Evolutionary conservation across 2,329 filamentous ascomycete species (phyloP).

Genomic region (Aspergillus oerlinghausenensis): DNA sequence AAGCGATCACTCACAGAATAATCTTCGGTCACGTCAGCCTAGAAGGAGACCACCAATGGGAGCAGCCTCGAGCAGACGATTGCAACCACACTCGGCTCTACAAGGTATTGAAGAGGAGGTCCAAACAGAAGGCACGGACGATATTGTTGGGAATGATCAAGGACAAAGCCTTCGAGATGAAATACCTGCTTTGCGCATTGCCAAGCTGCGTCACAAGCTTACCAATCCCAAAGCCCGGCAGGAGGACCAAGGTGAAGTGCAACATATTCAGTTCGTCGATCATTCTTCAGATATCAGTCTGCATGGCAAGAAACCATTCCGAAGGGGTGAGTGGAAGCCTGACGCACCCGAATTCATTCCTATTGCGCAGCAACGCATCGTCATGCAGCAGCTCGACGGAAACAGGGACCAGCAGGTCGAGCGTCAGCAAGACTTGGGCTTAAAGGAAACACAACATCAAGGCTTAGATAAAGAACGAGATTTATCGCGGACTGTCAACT

Average conservation of each 20-base stretch:
- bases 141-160: not conserved
- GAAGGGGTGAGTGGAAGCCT: not conserved
- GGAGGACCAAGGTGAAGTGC: not conserved
- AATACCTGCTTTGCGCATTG: not conserved
- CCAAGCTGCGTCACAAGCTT: not conserved
- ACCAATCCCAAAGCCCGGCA: not conserved
- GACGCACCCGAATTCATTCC: not conserved
- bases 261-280: not conserved
- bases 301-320: not conserved
- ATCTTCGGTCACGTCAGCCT: not conserved
- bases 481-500: not conserved
- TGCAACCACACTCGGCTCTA: not conserved
- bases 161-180: not conserved
- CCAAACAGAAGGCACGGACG: not conserved
- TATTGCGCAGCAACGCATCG: not conserved
- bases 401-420: not conserved
- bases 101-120: not conserved
- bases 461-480: not conserved
- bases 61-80: not conserved
- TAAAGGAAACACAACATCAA: not conserved
- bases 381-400: not conserved
- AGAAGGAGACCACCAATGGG: not conserved
- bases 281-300: not conserved
- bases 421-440: not conserved
- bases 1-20: not conserved